Evolutionary conservation across 2,329 filamentous ascomycete species (phyloP).

Genomic region (Magnaporthiopsis rhizophila): DNA sequence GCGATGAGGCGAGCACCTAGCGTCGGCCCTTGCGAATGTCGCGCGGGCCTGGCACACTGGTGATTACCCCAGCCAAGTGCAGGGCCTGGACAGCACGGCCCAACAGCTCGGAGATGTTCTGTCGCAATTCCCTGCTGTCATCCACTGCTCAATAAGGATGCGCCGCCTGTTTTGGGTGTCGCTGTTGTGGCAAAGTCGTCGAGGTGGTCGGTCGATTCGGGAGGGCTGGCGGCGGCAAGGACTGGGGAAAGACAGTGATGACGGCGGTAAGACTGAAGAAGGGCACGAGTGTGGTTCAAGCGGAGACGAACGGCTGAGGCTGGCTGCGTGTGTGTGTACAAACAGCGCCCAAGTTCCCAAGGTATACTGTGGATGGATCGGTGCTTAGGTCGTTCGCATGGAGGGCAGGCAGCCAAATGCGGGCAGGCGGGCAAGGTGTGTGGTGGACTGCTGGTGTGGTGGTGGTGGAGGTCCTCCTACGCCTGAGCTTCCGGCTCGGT

Average conservation of each 20-base stretch:
- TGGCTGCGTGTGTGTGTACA: neutral
- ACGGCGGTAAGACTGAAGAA: neutral
- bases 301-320: neutral
- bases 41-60: neutral
- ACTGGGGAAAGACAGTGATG: neutral
- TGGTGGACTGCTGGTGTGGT: neutral
- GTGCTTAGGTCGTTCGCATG: neutral
- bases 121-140: neutral
- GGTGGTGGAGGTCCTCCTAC: neutral
- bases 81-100: neutral
- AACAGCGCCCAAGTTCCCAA: neutral
- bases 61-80: neutral
- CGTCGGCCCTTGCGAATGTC: neutral
- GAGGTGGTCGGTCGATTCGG: neutral
- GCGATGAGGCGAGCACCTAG: neutral
- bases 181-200: neutral
- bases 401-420: neutral
- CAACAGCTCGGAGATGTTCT: neutral
- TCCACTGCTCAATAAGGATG: neutral
- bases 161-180: neutral
- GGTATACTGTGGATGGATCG: neutral
- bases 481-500: neutral
- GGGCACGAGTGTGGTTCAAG: neutral
- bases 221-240: neutral
- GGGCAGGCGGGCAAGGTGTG: neutral